Percentiles rank a stretch among this genome's conserved stretches.
phyloP scores from a whole-genome alignment of 129 eudicot species.

The Cynara cardunculus region DNA sequence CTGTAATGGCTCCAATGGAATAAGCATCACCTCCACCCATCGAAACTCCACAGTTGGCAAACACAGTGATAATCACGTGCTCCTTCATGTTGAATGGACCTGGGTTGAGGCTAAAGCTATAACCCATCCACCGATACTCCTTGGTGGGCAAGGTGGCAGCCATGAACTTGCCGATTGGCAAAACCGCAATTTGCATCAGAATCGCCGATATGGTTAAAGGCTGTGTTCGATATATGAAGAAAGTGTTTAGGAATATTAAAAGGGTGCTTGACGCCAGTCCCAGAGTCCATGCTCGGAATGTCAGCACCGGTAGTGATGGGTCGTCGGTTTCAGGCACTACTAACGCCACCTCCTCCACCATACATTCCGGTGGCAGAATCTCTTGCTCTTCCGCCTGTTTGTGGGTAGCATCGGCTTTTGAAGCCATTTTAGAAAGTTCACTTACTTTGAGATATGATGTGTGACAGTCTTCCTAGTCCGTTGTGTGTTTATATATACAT shows the following conservation, averaged over 20 bases:
- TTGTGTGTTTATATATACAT: background rate
- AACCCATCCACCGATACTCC: conserved; percentile 37
- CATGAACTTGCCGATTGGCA: conserved; percentile 82
- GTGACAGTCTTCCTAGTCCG: background rate
- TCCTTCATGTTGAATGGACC: conserved; percentile 94
- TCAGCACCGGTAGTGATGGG: conserved; percentile 78
- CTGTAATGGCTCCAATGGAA: conserved; percentile 89
- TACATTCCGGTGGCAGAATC: conserved; percentile 34
- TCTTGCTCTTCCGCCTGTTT: background rate
- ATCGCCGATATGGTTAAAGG: conserved; percentile 82
- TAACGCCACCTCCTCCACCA: conserved; percentile 86
- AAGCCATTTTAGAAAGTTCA: background rate
- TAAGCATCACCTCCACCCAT: conserved; percentile 91
- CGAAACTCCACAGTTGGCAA: conserved; percentile 84
- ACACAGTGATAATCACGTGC: conserved; percentile 81
- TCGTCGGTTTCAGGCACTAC: conserved; percentile 97
- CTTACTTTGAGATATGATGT: background rate
- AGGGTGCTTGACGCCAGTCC: conserved; percentile 66
- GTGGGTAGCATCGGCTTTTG: background rate
- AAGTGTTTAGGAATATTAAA: conserved; percentile 77
- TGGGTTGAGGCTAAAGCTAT: conserved; percentile 69
- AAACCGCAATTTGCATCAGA: conserved; percentile 83
- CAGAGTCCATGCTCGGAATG: conserved; percentile 88
- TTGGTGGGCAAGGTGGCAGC: conserved; percentile 70
- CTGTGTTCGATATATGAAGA: conserved; percentile 87